A percentile compares a stretch with the other conserved stretches of the same genome.
phyloP scores from a whole-genome alignment of 257 asterid species.

The Capsicum chinense region DNA sequence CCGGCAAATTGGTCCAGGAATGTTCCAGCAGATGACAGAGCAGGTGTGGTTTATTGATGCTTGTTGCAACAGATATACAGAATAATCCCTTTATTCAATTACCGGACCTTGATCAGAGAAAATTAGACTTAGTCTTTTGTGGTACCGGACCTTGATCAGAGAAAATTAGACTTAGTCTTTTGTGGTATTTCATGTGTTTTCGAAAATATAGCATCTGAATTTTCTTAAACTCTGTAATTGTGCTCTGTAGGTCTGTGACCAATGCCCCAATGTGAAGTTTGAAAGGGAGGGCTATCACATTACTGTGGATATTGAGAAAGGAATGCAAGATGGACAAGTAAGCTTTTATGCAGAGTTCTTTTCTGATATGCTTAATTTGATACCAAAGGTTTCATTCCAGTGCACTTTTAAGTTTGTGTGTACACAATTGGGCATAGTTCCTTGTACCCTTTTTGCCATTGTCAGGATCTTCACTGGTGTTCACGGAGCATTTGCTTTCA shows the following conservation, averaged over 20 bases:
- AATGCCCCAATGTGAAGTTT: slow-evolving; percentile 92
- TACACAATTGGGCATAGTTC: neutral
- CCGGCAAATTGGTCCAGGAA: slow-evolving; percentile 98
- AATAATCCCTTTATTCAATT: neutral
- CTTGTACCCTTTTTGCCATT: neutral
- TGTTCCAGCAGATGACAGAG: slow-evolving; percentile 99
- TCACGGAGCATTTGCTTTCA: neutral
- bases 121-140: neutral
- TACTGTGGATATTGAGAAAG: slow-evolving; percentile 97
- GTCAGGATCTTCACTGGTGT: neutral
- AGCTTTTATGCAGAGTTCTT: slow-evolving; percentile 31
- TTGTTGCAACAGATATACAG: neutral
- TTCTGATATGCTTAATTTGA: neutral
- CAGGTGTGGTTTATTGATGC: slow-evolving; percentile 54
- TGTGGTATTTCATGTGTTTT: neutral
- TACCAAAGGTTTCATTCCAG: neutral
- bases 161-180: neutral
- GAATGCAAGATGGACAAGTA: slow-evolving; percentile 99
- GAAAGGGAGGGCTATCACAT: slow-evolving; percentile 90
- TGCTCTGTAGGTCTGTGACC: slow-evolving; percentile 76
- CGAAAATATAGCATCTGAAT: neutral
- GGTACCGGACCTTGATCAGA: neutral
- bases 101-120: neutral
- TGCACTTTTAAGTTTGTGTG: neutral
- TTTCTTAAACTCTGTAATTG: neutral